Conservation (phyloP, 169 alveolate genomes). For the Plasmodium gaboni region DNA sequence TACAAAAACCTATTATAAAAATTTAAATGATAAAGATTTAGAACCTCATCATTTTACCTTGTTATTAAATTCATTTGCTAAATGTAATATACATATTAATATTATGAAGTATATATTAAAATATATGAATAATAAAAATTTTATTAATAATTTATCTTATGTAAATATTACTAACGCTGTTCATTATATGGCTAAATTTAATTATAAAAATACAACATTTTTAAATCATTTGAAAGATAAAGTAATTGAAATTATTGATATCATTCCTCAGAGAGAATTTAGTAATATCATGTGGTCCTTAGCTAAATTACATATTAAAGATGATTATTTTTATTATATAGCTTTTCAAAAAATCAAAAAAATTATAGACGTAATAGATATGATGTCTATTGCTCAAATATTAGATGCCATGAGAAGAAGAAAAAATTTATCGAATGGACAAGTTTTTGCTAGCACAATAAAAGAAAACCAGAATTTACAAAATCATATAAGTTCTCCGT, state of each 20-base stretch:
- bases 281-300: constrained; percentile 76
- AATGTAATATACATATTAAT: constrained; percentile 72
- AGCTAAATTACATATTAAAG: constrained; percentile 62
- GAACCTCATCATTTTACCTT: constrained; percentile 77
- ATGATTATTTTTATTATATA: constrained; percentile 30
- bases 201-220: constrained; percentile 44
- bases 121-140: constrained; percentile 70
- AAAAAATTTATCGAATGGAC: constrained; percentile 13
- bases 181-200: constrained; percentile 78
- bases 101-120: constrained; percentile 72
- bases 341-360: constrained; percentile 31
- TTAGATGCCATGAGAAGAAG: constrained; percentile 73
- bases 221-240: constrained; percentile 53
- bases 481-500: background rate
- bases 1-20: constrained; percentile 71
- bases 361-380: constrained; percentile 49
- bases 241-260: constrained; percentile 56
- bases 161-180: constrained; percentile 74
- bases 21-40: constrained; percentile 72
- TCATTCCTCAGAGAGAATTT: constrained; percentile 74
- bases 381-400: constrained; percentile 77
- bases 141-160: constrained; percentile 63
- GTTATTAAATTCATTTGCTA: constrained; percentile 73
- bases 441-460: background rate
- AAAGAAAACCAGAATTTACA: constrained; percentile 1